Evolutionary conservation across 495 filamentous ascomycete species (phyloP).

Genomic region (Gamarada debralockiae): DNA sequence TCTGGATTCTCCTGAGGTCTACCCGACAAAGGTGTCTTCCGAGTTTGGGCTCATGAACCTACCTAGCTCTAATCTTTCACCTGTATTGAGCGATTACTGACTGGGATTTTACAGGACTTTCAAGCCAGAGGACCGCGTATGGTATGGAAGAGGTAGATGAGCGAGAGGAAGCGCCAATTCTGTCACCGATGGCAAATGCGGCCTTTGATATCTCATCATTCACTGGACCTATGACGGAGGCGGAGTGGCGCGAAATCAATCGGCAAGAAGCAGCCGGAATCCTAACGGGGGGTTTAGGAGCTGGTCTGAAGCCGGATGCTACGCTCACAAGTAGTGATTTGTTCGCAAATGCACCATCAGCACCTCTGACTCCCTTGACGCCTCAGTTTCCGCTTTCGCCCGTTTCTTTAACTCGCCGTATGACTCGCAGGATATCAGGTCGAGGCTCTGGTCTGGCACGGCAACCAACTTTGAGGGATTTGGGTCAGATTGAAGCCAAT

Average conservation of each 20-base stretch:
- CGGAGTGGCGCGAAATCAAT: conserved; percentile 10
- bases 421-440: conserved; percentile 23
- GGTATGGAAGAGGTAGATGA: conserved; percentile 14
- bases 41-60: too few relatives aligned
- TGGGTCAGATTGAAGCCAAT: conserved; percentile 48
- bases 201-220: conserved; percentile 20
- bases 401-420: conserved; percentile 11
- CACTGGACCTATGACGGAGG: conserved; percentile 15
- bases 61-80: too few relatives aligned
- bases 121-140: conserved; percentile 13
- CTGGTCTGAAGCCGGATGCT: conserved; percentile 36
- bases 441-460: conserved; percentile 24
- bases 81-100: too few relatives aligned
- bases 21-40: too few relatives aligned
- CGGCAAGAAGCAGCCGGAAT: conserved; percentile 36
- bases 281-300: conserved; percentile 45
- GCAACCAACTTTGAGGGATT: conserved; percentile 32
- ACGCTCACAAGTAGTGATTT: conserved; percentile 38
- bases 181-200: conserved; percentile 3
- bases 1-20: too few relatives aligned
- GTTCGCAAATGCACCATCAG: conserved; percentile 31
- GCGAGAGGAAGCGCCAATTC: conserved; percentile 8
- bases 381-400: conserved; percentile 15
- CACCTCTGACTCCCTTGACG: conserved; percentile 13
- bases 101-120: conserved; percentile 18